Conservation (phyloP, 306 rosid species). For the Lotus japonicus region DNA sequence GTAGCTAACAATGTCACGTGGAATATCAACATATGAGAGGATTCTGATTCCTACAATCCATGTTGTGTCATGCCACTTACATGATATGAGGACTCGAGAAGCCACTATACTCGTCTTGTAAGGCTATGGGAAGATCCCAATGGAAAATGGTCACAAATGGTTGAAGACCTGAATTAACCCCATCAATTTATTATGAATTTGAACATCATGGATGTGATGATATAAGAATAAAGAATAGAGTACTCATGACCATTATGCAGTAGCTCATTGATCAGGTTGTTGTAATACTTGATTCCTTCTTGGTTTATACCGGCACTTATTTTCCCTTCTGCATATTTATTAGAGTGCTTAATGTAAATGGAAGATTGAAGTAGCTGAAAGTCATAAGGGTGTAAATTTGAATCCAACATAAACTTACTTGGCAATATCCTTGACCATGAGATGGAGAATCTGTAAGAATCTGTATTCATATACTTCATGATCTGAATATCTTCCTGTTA, state of each 20-base stretch:
- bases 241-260: conserved; percentile 34
- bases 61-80: neutral
- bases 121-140: conserved; percentile 38
- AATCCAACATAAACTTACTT: conserved; percentile 32
- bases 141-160: conserved; percentile 37
- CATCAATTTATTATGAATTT: neutral
- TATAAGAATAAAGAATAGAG: neutral
- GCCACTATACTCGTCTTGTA: conserved; percentile 25
- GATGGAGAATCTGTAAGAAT: conserved; percentile 71
- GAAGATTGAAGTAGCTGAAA: conserved; percentile 1
- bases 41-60: no score
- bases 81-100: conserved; percentile 24
- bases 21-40: no score
- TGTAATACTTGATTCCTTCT: conserved; percentile 55
- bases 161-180: conserved; percentile 7
- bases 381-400: neutral
- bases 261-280: conserved; percentile 53
- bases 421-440: conserved; percentile 79
- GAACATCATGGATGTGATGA: neutral
- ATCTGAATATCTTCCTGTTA: conserved; percentile 64
- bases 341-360: neutral
- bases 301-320: conserved; percentile 45
- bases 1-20: no score
- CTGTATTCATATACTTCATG: conserved; percentile 52
- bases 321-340: conserved; percentile 43